Evolutionary conservation across 805 yeast genomes (phyloP), one percentile per base, ranked within the genome.

Genomic region (Monosporozyma unispora): DNA sequence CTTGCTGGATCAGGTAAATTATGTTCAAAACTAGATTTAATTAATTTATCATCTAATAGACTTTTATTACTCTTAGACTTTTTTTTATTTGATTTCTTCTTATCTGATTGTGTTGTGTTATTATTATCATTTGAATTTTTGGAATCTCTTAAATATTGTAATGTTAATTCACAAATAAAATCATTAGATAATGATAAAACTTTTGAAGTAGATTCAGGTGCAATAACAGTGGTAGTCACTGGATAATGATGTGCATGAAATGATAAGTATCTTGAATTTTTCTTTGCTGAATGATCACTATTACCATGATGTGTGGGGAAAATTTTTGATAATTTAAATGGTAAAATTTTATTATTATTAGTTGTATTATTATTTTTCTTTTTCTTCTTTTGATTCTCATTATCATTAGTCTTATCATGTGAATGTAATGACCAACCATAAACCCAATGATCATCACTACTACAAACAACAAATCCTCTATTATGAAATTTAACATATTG

Each of bases 361-460:
- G 5, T 22, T 16, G 29, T 22, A 8, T 21, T 14, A 16, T 25
- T 37, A 5, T 33, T 37, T 18, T 28, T 21, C n/a, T 21, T 28
- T 22, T 28, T 5, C n/a, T 37, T 38, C 12, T 3, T 19, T 11
- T 37, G 9, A 27, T 9, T 28, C 10, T 22, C 25, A 37, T 22
- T n/a, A 29, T 31, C 33, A 21, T 23, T 12, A 25, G 19, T 16
- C 14, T 41, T 12, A 9, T 29, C 45, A 14, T 25, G 11, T 8
- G 48, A 25, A 16, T 31, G 68, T 21, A 75, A 64, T 49, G 76
- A 75, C 98, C 98, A 91, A 11, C 87, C 69, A 60, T 89, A 90
- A 12, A 86, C 78, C 81, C 89, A 81, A 56, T 86, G 87, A 67
- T 90, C 93, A 62, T 90, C 96, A 11, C 95, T 84, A 0, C 96